A percentile compares a stretch with the other conserved stretches of the same genome.
Conservation (phyloP, 768 basidiomycete species). For the Candolleomyces eurysporus region DNA sequence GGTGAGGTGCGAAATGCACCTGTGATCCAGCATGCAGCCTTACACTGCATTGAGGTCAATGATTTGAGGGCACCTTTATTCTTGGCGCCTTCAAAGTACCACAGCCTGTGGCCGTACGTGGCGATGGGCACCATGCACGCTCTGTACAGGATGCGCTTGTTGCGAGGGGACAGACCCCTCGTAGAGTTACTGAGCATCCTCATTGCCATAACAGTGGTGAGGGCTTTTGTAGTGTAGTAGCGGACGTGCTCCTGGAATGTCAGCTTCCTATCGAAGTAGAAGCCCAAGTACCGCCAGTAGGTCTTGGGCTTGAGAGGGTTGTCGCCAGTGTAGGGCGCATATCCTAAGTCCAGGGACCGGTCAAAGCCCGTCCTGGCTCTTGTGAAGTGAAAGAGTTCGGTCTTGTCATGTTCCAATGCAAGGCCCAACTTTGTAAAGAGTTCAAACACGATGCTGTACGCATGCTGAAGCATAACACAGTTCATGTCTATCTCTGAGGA, state of each 20-base stretch:
- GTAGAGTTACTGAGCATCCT: too few species aligned
- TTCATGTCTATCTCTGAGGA: too few species aligned
- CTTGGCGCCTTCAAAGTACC: too few species aligned
- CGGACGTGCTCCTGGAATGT: neutral
- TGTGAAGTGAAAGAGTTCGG: neutral
- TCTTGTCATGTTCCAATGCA: neutral
- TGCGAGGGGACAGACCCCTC: constrained; percentile 17
- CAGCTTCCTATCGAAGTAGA: neutral
- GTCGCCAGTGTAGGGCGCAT: neutral
- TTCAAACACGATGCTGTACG: too few species aligned
- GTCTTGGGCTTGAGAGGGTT: neutral
- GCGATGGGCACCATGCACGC: neutral
- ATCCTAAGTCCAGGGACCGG: neutral
- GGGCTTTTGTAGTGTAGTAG: neutral
- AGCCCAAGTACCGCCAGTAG: constrained; percentile 1
- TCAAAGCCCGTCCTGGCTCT: neutral
- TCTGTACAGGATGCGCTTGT: neutral
- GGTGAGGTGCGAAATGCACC: neutral
- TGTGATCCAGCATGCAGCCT: neutral
- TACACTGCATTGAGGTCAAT: neutral
- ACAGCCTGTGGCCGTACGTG: neutral
- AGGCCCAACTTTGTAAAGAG: too few species aligned
- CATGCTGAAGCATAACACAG: too few species aligned
- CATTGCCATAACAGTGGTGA: neutral
- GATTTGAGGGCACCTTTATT: neutral